Conservation (phyloP, 805 yeast species). For the Lipomyces starkeyi region DNA sequence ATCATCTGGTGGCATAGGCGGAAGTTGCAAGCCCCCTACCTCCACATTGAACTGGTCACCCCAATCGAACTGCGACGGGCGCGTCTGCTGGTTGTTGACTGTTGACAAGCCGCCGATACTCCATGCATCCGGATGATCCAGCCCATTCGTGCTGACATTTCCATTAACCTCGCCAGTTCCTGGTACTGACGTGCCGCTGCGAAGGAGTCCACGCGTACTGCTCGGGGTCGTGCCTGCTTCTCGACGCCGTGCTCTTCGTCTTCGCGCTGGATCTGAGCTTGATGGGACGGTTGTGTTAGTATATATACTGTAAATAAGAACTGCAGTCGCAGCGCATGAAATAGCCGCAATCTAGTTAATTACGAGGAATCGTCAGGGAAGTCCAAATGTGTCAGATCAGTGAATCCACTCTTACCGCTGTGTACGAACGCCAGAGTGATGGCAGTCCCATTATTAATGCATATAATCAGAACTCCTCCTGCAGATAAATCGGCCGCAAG, state of each 20-base stretch:
- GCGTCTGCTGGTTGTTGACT: neutral
- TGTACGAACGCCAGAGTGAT: neutral
- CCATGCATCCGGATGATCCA: neutral
- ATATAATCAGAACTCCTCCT: neutral
- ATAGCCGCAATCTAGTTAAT: constrained; percentile 10
- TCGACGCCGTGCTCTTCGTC: constrained; percentile 3
- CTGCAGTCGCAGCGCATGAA: constrained; percentile 14
- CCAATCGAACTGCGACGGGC: constrained; percentile 12
- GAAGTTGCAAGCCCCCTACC: neutral
- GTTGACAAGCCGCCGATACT: neutral
- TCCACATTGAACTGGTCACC: constrained; percentile 11
- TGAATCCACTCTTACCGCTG: neutral
- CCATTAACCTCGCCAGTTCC: neutral
- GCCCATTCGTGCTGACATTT: neutral
- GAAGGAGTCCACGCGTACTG: neutral
- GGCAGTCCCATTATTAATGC: neutral
- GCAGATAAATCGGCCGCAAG: neutral
- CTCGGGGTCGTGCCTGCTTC: neutral
- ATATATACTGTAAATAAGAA: constrained; percentile 1
- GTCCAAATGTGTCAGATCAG: neutral
- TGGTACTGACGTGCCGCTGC: neutral
- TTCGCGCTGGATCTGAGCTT: neutral
- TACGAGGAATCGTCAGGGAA: neutral
- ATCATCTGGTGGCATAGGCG: neutral
- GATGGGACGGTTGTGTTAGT: neutral